Percentiles rank a stretch among this genome's conserved stretches.
phyloP scores from a whole-genome alignment of 164 flowering plant species.

The Annona cherimola region DNA sequence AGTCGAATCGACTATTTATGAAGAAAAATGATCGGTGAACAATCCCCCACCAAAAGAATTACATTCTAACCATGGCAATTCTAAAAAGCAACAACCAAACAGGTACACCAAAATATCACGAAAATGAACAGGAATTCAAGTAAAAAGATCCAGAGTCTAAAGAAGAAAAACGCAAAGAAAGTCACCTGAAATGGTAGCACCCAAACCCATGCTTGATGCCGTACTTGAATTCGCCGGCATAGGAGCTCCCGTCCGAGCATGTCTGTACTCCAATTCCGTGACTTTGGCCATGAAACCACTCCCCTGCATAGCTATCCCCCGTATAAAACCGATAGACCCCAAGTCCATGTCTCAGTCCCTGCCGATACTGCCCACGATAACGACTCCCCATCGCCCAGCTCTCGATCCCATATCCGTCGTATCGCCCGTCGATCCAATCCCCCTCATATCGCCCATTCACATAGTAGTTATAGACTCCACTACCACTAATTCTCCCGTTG shows the following conservation, averaged over 20 bases:
- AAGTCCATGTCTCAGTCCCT: slow-evolving; percentile 71
- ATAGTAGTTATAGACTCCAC: slow-evolving; percentile 78
- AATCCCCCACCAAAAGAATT: too few species aligned
- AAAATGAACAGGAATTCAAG: slow-evolving; percentile 1
- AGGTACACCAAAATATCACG: too few species aligned
- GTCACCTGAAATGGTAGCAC: slow-evolving; percentile 83
- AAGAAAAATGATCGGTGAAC: too few species aligned
- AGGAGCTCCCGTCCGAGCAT: slow-evolving; percentile 86
- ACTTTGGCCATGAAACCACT: slow-evolving; percentile 90
- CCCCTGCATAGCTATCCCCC: slow-evolving; percentile 82
- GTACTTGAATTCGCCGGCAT: slow-evolving; percentile 75
- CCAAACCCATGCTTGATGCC: slow-evolving; percentile 94
- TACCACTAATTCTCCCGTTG: slow-evolving; percentile 71
- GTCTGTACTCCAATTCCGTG: slow-evolving; percentile 81
- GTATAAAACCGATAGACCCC: slow-evolving; percentile 82
- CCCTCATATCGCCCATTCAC: slow-evolving; percentile 85
- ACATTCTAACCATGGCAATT: too few species aligned
- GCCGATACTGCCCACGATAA: slow-evolving; percentile 74
- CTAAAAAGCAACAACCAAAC: too few species aligned
- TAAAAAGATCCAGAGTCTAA: neutral
- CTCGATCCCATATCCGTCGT: slow-evolving; percentile 87
- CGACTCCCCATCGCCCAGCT: slow-evolving; percentile 86
- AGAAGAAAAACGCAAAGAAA: neutral
- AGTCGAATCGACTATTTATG: too few species aligned
- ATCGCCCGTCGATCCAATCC: slow-evolving; percentile 86